phyloP scores from a whole-genome alignment of 2,329 filamentous ascomycete species.

The Fusarium verrucosum region DNA sequence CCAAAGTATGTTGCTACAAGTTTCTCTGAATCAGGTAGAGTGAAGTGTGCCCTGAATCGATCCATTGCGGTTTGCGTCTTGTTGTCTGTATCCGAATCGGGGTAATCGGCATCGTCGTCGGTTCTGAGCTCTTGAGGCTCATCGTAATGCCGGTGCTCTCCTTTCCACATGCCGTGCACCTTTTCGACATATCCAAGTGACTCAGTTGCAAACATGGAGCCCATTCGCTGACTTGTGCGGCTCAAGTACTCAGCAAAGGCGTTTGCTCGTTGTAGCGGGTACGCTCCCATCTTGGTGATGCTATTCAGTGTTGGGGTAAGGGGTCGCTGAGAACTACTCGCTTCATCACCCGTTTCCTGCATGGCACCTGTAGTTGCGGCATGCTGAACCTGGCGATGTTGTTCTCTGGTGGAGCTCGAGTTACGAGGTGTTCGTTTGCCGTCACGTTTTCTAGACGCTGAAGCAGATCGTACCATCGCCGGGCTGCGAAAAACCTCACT shows the following conservation, averaged over 20 bases:
- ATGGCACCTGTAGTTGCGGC: slow-evolving; percentile 54
- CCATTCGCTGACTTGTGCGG: slow-evolving; percentile 81
- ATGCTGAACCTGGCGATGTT: slow-evolving; percentile 38
- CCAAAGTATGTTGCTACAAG: slow-evolving; percentile 91
- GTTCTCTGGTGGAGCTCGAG: slow-evolving; percentile 21
- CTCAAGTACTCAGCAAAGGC: slow-evolving; percentile 85
- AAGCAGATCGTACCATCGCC: slow-evolving; percentile 66
- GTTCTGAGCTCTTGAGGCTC: slow-evolving; percentile 62
- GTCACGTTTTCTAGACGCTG: slow-evolving; percentile 47
- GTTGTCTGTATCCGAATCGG: slow-evolving; percentile 67
- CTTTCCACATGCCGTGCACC: slow-evolving; percentile 96
- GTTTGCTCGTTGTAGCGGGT: slow-evolving; percentile 84
- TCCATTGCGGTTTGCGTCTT: slow-evolving; percentile 75
- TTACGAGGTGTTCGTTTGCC: slow-evolving; percentile 27
- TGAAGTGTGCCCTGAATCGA: slow-evolving; percentile 89
- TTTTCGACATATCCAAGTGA: slow-evolving; percentile 98
- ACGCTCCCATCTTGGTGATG: slow-evolving; percentile 70
- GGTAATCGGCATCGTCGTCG: slow-evolving; percentile 60
- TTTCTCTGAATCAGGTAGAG: slow-evolving; percentile 82
- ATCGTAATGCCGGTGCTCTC: slow-evolving; percentile 87
- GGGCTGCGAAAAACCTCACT: slow-evolving; percentile 90
- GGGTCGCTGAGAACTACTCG: slow-evolving; percentile 32
- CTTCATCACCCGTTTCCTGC: slow-evolving; percentile 19
- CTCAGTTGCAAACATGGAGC: slow-evolving; percentile 82
- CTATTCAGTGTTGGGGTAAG: slow-evolving; percentile 60